phyloP scores from a whole-genome alignment of 2,329 filamentous ascomycete genomes.

The Tolypocladium paradoxum region DNA sequence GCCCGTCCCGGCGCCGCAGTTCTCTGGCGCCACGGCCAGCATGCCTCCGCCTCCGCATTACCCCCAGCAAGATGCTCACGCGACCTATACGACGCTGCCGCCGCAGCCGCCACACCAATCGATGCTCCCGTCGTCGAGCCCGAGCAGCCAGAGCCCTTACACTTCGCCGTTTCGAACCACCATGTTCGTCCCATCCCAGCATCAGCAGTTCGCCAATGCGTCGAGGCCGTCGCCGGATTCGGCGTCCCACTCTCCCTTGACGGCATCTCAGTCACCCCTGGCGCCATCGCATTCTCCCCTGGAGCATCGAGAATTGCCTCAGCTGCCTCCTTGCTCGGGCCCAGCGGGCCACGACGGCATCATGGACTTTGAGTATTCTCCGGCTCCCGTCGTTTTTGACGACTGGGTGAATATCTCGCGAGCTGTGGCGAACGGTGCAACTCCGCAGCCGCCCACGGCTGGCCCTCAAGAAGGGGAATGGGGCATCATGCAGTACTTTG shows the following conservation, averaged over 20 bases:
- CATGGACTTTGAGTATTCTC: constrained; percentile 34
- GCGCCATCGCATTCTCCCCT: constrained; percentile 16
- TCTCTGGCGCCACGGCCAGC: constrained; percentile 12
- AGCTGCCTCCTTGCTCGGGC: constrained; percentile 15
- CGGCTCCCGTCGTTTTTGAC: constrained; percentile 25
- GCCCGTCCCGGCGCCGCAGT: constrained; percentile 20
- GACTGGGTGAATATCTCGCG: constrained; percentile 30
- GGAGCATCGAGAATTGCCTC: constrained; percentile 26
- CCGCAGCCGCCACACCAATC: constrained; percentile 18
- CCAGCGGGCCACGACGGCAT: constrained; percentile 16
- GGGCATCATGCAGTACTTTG: constrained; percentile 25
- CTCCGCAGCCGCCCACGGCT: constrained; percentile 13
- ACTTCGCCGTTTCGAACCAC: constrained; percentile 18
- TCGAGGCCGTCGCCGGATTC: constrained; percentile 21
- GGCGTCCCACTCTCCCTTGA: constrained; percentile 19
- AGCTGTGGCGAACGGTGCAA: constrained; percentile 17
- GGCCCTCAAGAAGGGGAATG: constrained; percentile 12
- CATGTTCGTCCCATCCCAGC: constrained; percentile 22
- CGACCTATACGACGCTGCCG: constrained; percentile 20
- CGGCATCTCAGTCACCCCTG: constrained; percentile 14
- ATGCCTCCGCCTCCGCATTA: constrained; percentile 12
- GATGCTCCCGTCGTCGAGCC: constrained; percentile 11
- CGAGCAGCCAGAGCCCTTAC: constrained; percentile 14
- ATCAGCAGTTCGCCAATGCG: constrained; percentile 16
- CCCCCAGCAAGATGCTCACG: constrained; percentile 16